These are phyloP conservation scores for Hippophae tibetana DNA, from an alignment of 306 rosid species.

Conservation along the genomic window DNA sequence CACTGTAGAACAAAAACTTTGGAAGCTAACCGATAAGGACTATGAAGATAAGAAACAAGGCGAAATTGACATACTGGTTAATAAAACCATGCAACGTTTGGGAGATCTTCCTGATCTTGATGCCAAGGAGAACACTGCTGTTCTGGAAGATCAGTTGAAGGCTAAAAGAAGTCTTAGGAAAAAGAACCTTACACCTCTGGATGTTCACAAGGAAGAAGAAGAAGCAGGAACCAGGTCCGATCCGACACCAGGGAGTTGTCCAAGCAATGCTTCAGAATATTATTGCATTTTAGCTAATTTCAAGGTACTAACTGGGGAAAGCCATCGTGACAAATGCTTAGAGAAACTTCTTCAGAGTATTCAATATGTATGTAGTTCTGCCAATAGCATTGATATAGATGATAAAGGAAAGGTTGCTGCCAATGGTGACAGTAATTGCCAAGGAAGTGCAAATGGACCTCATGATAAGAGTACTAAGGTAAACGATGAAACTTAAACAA, in stretches of 20 bases:
- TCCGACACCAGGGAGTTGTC: constrained; percentile 62
- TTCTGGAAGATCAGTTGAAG: constrained; percentile 55
- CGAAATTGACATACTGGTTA: constrained; percentile 77
- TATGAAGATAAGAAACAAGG: constrained; percentile 69
- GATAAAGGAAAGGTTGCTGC: constrained; percentile 36
- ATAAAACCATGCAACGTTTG: constrained; percentile 57
- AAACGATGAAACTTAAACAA: constrained; percentile 4
- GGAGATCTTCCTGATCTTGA: constrained; percentile 72
- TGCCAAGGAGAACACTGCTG: constrained; percentile 41
- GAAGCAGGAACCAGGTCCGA: constrained; percentile 41
- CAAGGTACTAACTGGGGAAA: constrained; percentile 57
- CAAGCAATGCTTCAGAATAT: constrained; percentile 41
- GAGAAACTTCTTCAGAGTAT: constrained; percentile 63
- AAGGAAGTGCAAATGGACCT: constrained; percentile 26
- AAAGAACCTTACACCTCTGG: constrained; percentile 60
- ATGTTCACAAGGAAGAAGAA: constrained; percentile 55
- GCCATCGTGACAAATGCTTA: constrained; percentile 81
- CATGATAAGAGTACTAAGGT: constrained; percentile 51
- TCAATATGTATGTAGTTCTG: constrained; percentile 43
- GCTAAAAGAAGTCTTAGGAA: constrained; percentile 46
- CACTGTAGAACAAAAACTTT: constrained; percentile 79
- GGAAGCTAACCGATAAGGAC: constrained; percentile 85
- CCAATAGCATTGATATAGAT: constrained; percentile 27
- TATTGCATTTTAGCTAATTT: constrained; percentile 38
- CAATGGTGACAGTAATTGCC: constrained; percentile 31